phyloP scores from a whole-genome alignment of 306 rosid genomes.

The Crataegus laevigata region DNA sequence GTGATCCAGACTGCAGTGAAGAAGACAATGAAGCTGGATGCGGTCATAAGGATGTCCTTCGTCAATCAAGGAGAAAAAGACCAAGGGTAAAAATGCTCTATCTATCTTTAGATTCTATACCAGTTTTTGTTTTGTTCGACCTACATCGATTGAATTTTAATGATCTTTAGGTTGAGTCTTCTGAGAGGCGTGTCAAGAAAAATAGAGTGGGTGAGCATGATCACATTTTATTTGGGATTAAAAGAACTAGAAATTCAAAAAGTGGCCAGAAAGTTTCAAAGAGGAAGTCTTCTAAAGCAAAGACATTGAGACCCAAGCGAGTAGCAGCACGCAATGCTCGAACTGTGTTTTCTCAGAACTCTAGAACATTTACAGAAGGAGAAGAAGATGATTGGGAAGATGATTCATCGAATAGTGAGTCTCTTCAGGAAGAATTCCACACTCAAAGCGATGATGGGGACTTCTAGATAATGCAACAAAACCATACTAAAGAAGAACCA shows the following conservation, averaged over 20 bases:
- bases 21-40: conserved; percentile 36
- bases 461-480: conserved; percentile 25
- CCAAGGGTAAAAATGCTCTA: conserved; percentile 35
- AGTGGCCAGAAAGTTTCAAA: conserved; percentile 33
- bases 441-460: conserved; percentile 29
- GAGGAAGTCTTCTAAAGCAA: conserved; percentile 51
- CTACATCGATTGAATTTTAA: conserved; percentile 16
- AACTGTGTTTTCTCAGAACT: conserved; percentile 48
- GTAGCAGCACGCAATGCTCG: conserved; percentile 72
- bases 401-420: conserved; percentile 51
- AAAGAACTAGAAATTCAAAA: conserved; percentile 46
- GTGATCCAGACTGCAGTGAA: conserved; percentile 48
- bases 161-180: conserved; percentile 49
- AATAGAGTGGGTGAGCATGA: conserved; percentile 57
- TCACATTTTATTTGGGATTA: conserved; percentile 36
- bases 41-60: conserved; percentile 44
- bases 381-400: conserved; percentile 48
- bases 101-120: conserved; percentile 2
- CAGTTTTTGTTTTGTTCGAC: conserved; percentile 11
- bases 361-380: conserved; percentile 52
- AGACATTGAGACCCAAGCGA: conserved; percentile 56
- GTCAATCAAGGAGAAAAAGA: conserved; percentile 74
- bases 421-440: conserved; percentile 28
- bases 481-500: conserved; percentile 20
- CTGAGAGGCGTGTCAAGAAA: conserved; percentile 71